A percentile compares a stretch with the other conserved stretches of the same genome.
phyloP scores from a whole-genome alignment of 2,329 filamentous ascomycete species.

The Salinomyces thailandicus region DNA sequence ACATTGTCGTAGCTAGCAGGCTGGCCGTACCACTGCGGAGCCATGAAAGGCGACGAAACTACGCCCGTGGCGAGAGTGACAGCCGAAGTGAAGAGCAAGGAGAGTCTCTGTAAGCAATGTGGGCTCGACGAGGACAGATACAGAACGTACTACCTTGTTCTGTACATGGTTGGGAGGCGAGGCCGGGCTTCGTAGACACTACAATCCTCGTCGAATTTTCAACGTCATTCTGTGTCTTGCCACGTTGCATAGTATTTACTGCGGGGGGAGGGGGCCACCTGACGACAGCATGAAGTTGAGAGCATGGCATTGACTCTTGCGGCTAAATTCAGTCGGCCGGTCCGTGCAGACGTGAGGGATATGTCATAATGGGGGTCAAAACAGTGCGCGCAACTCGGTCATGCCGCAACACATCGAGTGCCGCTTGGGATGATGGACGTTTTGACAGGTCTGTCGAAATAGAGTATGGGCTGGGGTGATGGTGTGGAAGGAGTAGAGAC shows the following conservation, averaged over 20 bases:
- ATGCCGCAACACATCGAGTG: no score
- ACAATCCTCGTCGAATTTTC: not conserved
- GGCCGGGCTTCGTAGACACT: no score
- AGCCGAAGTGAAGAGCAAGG: not conserved
- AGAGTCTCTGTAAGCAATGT: not conserved
- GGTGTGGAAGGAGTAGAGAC: no score
- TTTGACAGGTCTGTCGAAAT: no score
- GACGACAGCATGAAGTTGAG: no score
- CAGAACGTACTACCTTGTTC: not conserved
- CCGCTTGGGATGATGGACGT: no score
- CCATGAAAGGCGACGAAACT: not conserved
- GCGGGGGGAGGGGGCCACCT: not conserved
- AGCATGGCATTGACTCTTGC: not conserved
- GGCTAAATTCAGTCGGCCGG: not conserved
- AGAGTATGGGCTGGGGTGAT: no score
- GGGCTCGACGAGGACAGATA: not conserved
- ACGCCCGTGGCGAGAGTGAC: not conserved
- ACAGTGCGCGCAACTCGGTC: no score
- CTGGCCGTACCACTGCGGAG: not conserved
- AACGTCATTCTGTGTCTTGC: not conserved
- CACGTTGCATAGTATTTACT: not conserved
- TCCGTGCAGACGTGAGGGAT: no score
- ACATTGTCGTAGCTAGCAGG: conserved; percentile 4
- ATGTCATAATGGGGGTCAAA: no score
- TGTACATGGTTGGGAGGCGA: no score